Evolutionary conservation across 257 asterid genomes (phyloP).

Genomic region (Paraleonurus japonicus): DNA sequence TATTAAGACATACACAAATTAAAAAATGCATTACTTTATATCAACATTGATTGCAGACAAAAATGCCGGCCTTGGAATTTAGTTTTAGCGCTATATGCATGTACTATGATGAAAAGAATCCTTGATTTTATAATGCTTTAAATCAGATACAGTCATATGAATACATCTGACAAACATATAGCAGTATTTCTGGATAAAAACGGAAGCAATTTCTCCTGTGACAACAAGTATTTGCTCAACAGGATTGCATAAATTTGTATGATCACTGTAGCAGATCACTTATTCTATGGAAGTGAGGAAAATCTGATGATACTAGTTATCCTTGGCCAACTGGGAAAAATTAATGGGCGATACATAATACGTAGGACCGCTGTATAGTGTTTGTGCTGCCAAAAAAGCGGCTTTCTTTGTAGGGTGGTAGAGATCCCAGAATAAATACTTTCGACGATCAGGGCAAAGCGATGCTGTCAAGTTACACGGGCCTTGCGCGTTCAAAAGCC

Average conservation of each 20-base stretch:
- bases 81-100: constrained; percentile 2
- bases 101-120: constrained; percentile 1
- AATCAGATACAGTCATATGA: not conserved
- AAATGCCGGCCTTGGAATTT: constrained; percentile 24
- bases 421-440: constrained; percentile 58
- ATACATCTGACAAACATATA: not conserved
- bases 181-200: not conserved
- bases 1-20: not conserved
- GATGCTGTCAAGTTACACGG: constrained; percentile 42
- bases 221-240: constrained; percentile 2
- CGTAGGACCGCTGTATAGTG: constrained; percentile 41
- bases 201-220: not conserved
- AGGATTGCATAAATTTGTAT: not conserved
- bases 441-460: constrained; percentile 43
- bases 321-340: constrained; percentile 40
- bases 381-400: constrained; percentile 47
- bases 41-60: not conserved
- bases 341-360: constrained; percentile 42
- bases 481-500: constrained; percentile 37
- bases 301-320: constrained; percentile 17
- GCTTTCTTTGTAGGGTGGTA: constrained; percentile 60
- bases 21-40: not conserved
- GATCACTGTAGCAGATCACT: constrained; percentile 1
- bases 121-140: not conserved
- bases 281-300: not conserved